Conservation (phyloP, 768 basidiomycete genomes). For the Suillus lakei region DNA sequence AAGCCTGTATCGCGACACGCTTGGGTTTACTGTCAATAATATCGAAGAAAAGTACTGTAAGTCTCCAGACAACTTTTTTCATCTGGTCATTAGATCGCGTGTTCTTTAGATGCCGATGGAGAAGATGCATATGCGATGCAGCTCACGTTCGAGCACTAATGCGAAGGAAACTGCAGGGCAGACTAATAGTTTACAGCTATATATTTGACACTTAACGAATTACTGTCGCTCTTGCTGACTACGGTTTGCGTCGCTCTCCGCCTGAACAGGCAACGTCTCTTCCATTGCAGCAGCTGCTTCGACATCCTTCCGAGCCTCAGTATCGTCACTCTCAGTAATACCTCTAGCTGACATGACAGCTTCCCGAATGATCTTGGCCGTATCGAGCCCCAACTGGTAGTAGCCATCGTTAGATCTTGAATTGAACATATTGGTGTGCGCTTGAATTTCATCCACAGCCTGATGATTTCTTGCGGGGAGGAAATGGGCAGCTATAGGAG, state of each 20-base stretch:
- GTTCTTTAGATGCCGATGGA: constrained; percentile 80
- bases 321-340: constrained; percentile 11
- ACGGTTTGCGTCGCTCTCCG: constrained; percentile 1
- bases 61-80: constrained; percentile 35
- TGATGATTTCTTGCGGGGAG: constrained; percentile 66
- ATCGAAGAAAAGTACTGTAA: constrained; percentile 92
- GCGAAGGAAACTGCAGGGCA: neutral
- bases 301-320: constrained; percentile 10
- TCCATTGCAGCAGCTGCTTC: constrained; percentile 16
- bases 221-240: constrained; percentile 12
- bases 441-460: constrained; percentile 77
- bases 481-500: constrained; percentile 59
- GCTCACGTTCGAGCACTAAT: constrained; percentile 53
- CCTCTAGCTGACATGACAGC: constrained; percentile 46
- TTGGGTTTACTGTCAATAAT: constrained; percentile 86
- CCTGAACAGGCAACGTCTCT: constrained; percentile 1
- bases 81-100: constrained; percentile 14
- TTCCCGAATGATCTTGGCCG: constrained; percentile 64
- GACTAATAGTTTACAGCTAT: constrained; percentile 12
- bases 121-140: constrained; percentile 96
- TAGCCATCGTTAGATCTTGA: constrained; percentile 86
- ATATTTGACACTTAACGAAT: constrained; percentile 13
- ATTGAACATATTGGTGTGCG: constrained; percentile 90
- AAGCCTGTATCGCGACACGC: constrained; percentile 82
- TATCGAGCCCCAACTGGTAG: constrained; percentile 79